Evolutionary conservation across 116 monocot species (phyloP).

Genomic region (Zostera marina): DNA sequence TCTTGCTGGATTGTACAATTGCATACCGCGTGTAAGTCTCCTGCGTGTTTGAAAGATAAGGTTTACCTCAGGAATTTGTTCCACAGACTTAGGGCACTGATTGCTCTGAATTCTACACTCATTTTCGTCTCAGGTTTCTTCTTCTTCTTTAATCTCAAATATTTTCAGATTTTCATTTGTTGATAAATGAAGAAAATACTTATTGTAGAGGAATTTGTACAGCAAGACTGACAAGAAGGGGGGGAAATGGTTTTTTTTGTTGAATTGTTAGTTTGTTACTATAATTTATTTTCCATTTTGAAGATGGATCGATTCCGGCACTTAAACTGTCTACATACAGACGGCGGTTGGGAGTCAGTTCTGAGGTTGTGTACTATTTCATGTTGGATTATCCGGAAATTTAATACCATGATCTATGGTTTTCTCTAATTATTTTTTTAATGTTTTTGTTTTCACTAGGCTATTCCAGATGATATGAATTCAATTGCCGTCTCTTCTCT

Average conservation of each 20-base stretch:
- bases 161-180: too few species aligned
- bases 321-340: constrained; percentile 71
- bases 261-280: neutral
- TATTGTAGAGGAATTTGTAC: too few species aligned
- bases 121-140: constrained; percentile 60
- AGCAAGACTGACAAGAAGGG: too few species aligned
- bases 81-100: constrained; percentile 70
- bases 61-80: constrained; percentile 57
- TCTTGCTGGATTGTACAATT: constrained; percentile 89
- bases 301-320: constrained; percentile 94
- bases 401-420: neutral
- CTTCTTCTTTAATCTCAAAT: too few species aligned
- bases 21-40: constrained; percentile 25
- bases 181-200: too few species aligned
- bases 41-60: constrained; percentile 38
- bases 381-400: constrained; percentile 1
- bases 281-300: constrained; percentile 3
- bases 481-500: constrained; percentile 28
- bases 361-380: constrained; percentile 21
- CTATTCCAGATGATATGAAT: constrained; percentile 22
- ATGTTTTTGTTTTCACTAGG: constrained; percentile 16
- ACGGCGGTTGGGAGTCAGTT: constrained; percentile 33
- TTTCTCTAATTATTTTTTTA: constrained; percentile 1
- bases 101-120: constrained; percentile 74
- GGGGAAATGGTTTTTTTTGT: neutral